Base-by-base conservation (phyloP, 2,329 filamentous ascomycete genomes). In the Stagonosporopsis tanaceti region DNA sequence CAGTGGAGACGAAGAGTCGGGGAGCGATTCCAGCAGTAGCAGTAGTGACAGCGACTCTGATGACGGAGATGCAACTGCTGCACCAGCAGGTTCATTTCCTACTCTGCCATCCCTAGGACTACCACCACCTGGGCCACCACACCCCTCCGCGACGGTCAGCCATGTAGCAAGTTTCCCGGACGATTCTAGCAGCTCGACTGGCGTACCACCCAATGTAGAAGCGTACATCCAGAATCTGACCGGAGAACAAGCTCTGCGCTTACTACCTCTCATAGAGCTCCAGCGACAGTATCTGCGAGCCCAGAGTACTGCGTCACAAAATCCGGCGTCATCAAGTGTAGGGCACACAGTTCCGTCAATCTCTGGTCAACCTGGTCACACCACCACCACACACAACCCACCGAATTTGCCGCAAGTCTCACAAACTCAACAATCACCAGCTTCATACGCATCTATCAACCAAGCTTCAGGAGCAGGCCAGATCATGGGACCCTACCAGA, bases 141-240 rank as follows among this genome's bases (percentile, higher is more conserved):
- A 12, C 11, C 34, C 34, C 37, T n/a, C 22, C n/a, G 17, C 30
- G 6, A 6, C 12, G 8, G 9, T 25, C 11, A 17, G 4, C 17
- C 32, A 28, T 9, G 6, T 30, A 35, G 22, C 12, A 25, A 3
- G 5, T 12, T 3, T 6, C 15, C 30, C 2, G 14, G 20, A 20
- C 20, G 17, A 15, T n/a, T 2, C 6, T 30, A 35, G 15, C 12
- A 17, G 17, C 2, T 12, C 6, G 6, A 14, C 28, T 28, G 20
- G 42, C 14, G 53, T 39, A 11, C 50, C 47, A 44, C 22, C 53
- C 8, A 41, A 38, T 17, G 41, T 66, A 15, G 39, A 40, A 22
- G 46, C 46, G 12, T 66, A 59, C 42, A 56, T 69, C 34, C 60
- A 46, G 24, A 60, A 50, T 17, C 34, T 63, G 12, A 59, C 25